phyloP scores from a whole-genome alignment of 2,329 filamentous ascomycete genomes.

The Botrytis fabae region DNA sequence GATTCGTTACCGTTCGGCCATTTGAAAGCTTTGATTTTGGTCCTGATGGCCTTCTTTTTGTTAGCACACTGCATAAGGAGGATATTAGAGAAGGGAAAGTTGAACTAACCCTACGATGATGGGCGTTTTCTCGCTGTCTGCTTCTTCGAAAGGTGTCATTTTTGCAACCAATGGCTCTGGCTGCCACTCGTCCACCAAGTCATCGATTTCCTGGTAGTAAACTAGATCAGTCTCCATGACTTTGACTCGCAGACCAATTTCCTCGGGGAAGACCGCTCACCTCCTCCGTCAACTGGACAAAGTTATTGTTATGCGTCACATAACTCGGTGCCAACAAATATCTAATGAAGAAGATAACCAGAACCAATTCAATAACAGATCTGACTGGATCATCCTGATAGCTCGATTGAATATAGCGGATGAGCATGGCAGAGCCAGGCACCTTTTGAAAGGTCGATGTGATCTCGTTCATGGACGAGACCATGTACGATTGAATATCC shows the following conservation, averaged over 20 bases:
- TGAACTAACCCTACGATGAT: constrained; percentile 77
- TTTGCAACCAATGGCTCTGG: constrained; percentile 85
- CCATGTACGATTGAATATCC: constrained; percentile 56
- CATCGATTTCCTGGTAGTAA: constrained; percentile 75
- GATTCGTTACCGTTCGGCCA: constrained; percentile 87
- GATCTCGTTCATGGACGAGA: constrained; percentile 53
- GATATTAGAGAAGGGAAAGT: background rate
- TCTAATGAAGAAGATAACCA: constrained; percentile 92
- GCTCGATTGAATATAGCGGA: constrained; percentile 93
- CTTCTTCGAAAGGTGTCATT: constrained; percentile 72
- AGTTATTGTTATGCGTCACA: constrained; percentile 85
- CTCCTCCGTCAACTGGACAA: constrained; percentile 85
- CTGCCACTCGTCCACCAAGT: constrained; percentile 93
- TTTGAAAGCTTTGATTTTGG: constrained; percentile 86
- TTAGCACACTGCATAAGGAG: constrained; percentile 21
- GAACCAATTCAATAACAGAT: constrained; percentile 86
- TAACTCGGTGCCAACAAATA: constrained; percentile 93
- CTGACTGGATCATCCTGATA: constrained; percentile 97
- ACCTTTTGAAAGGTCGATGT: constrained; percentile 78
- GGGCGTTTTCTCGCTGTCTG: constrained; percentile 80
- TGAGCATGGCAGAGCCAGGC: constrained; percentile 88
- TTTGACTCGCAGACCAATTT: background rate
- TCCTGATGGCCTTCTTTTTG: constrained; percentile 67
- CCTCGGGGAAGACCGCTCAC: constrained; percentile 41
- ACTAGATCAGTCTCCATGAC: constrained; percentile 21